phyloP scores from a whole-genome alignment of 208 protist genomes.

The Trypanosoma theileri region DNA sequence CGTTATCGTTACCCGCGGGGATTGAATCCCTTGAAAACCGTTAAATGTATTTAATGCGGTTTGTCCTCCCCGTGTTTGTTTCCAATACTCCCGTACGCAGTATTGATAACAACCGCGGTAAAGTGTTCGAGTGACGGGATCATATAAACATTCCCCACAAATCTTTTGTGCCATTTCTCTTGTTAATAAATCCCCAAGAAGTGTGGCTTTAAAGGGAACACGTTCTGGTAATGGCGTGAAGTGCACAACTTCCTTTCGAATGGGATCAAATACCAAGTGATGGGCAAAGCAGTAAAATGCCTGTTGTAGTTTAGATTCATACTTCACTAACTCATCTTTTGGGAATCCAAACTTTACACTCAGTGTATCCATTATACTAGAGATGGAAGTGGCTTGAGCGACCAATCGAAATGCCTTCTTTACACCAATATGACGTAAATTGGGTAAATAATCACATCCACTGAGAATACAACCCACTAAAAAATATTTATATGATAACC shows the following conservation, averaged over 20 bases:
- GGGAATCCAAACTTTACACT: slow-evolving; percentile 56
- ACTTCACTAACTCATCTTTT: slow-evolving; percentile 58
- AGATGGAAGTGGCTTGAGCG: slow-evolving; percentile 40
- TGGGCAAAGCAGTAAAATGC: slow-evolving; percentile 89
- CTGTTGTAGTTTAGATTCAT: slow-evolving; percentile 46
- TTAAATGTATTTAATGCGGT: slow-evolving; percentile 49
- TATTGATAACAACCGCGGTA: slow-evolving; percentile 51
- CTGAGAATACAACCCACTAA: slow-evolving; percentile 94
- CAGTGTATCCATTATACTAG: slow-evolving; percentile 47
- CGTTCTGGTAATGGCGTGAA: slow-evolving; percentile 51
- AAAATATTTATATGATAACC: slow-evolving; percentile 79
- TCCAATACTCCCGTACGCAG: slow-evolving; percentile 57
- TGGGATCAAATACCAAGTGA: slow-evolving; percentile 87
- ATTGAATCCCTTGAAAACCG: slow-evolving; percentile 57
- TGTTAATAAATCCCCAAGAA: slow-evolving; percentile 50
- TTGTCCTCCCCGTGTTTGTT: slow-evolving; percentile 50
- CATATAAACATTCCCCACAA: slow-evolving; percentile 62
- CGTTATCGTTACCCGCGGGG: slow-evolving; percentile 52
- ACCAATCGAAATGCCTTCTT: slow-evolving; percentile 92
- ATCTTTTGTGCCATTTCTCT: slow-evolving; percentile 50
- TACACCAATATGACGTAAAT: slow-evolving; percentile 90
- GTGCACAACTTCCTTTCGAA: slow-evolving; percentile 37
- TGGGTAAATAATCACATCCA: slow-evolving; percentile 97
- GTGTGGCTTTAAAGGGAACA: slow-evolving; percentile 42
- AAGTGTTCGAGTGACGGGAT: slow-evolving; percentile 56